Conservation (phyloP, 306 rosid genomes). For the Dalbergia cochinchinensis region DNA sequence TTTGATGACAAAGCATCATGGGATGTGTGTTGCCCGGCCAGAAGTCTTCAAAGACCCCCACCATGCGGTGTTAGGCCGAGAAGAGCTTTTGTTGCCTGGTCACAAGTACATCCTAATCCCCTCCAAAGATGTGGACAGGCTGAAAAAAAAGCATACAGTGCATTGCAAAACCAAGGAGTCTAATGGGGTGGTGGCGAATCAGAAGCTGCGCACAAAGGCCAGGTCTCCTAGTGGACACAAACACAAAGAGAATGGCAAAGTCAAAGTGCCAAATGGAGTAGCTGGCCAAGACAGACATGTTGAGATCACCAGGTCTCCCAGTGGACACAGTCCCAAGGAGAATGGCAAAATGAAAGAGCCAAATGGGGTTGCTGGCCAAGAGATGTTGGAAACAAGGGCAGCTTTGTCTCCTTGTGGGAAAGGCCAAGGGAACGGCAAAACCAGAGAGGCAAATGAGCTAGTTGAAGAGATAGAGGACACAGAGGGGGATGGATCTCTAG, state of each 20-base stretch:
- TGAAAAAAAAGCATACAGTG: constrained; percentile 54
- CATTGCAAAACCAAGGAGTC: constrained; percentile 26
- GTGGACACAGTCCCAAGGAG: constrained; percentile 9
- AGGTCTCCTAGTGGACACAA: constrained; percentile 48
- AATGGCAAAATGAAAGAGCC: constrained; percentile 37
- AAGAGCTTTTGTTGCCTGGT: constrained; percentile 67
- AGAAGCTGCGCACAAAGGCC: constrained; percentile 30
- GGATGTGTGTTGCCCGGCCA: constrained; percentile 67
- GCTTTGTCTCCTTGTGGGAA: neutral
- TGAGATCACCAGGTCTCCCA: constrained; percentile 5
- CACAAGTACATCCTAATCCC: constrained; percentile 68
- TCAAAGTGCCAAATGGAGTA: constrained; percentile 18
- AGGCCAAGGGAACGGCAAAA: neutral
- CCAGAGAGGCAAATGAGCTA: neutral
- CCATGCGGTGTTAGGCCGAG: constrained; percentile 57
- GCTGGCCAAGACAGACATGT: constrained; percentile 12
- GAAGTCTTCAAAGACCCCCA: constrained; percentile 78
- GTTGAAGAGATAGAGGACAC: constrained; percentile 35
- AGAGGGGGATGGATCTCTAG: constrained; percentile 19
- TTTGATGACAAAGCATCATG: constrained; percentile 73
- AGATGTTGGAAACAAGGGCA: constrained; percentile 13
- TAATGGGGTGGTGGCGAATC: constrained; percentile 30
- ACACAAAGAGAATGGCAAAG: constrained; percentile 23
- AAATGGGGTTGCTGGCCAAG: constrained; percentile 29
- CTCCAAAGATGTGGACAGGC: constrained; percentile 57